phyloP scores from a whole-genome alignment of 768 basidiomycete species.

The Panus rudis region DNA sequence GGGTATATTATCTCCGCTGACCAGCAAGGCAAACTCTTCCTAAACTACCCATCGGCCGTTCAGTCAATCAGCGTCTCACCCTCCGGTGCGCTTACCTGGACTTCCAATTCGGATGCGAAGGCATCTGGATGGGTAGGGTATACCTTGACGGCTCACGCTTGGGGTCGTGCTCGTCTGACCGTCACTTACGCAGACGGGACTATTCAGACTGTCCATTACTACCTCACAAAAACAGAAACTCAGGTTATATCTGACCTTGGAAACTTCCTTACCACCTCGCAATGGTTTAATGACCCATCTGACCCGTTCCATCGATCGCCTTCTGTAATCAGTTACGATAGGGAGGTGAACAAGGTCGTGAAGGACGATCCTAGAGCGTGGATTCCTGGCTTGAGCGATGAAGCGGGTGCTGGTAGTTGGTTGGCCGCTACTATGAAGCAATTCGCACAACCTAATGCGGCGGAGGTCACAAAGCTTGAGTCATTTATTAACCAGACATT shows the following conservation, averaged over 20 bases:
- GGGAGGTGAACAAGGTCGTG: conserved; percentile 41
- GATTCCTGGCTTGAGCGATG: conserved; percentile 55
- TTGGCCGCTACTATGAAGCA: conserved; percentile 51
- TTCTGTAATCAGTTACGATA: conserved; percentile 48
- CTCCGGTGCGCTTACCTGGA: conserved; percentile 39
- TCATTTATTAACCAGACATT: conserved; percentile 39
- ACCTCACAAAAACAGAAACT: conserved; percentile 40
- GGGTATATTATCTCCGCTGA: conserved; percentile 47
- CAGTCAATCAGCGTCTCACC: conserved; percentile 38
- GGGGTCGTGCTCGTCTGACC: conserved; percentile 43
- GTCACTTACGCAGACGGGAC: conserved; percentile 45
- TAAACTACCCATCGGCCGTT: conserved; percentile 36
- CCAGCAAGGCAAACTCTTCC: conserved; percentile 44
- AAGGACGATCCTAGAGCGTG: conserved; percentile 47
- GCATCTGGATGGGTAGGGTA: conserved; percentile 40
- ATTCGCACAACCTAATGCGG: conserved; percentile 44
- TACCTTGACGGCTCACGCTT: conserved; percentile 35
- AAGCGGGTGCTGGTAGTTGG: conserved; percentile 56
- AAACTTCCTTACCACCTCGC: conserved; percentile 44
- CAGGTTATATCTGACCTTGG: conserved; percentile 42
- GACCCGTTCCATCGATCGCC: conserved; percentile 51
- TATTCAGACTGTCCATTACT: conserved; percentile 47
- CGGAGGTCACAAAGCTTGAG: conserved; percentile 48
- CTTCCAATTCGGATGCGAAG: conserved; percentile 35
- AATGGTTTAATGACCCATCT: conserved; percentile 43